Percentiles rank a stretch among this genome's conserved stretches.
Conservation (phyloP, 169 alveolate species). For the Plasmodium adleri region DNA sequence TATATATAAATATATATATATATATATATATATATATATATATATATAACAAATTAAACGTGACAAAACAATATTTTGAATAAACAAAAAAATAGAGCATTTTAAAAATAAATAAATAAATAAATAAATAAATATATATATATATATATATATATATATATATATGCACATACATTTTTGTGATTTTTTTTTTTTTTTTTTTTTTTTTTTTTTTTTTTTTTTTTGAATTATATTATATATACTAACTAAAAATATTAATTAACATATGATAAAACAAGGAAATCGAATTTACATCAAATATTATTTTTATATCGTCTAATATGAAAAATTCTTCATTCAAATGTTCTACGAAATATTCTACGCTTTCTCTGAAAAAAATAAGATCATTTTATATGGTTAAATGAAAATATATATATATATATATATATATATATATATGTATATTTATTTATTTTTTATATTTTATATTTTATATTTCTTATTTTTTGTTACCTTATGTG, state of each 20-base stretch:
- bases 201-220: too few species aligned
- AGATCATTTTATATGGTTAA: background rate
- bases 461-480: too few species aligned
- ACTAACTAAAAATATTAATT: slow-evolving; percentile 17
- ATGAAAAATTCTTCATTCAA: slow-evolving; percentile 10
- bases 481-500: slow-evolving; percentile 3
- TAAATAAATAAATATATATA: too few species aligned
- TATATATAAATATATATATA: too few species aligned
- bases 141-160: too few species aligned
- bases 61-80: too few species aligned
- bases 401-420: background rate
- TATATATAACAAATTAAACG: too few species aligned
- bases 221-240: background rate
- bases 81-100: too few species aligned
- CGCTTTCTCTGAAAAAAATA: slow-evolving; percentile 52
- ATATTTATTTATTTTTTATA: background rate
- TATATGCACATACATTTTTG: too few species aligned
- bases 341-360: slow-evolving; percentile 31
- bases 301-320: slow-evolving; percentile 45
- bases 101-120: too few species aligned
- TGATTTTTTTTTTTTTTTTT: too few species aligned
- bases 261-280: slow-evolving; percentile 58
- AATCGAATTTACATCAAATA: slow-evolving; percentile 22
- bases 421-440: background rate
- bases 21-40: too few species aligned